Conservation (phyloP, 306 rosid species). For the Cyamopsis tetragonoloba region DNA sequence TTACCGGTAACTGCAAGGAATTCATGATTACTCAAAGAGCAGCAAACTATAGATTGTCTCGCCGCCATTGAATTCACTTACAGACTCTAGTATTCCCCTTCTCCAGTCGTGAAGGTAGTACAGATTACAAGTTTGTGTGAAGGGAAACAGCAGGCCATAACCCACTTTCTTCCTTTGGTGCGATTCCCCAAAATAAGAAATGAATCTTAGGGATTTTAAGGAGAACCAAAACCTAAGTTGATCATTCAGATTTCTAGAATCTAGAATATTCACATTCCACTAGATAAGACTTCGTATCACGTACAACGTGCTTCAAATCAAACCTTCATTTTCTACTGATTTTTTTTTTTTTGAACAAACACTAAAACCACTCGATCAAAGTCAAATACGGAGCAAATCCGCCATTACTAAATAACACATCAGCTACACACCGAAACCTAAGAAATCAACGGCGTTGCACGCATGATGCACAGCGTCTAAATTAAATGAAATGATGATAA, state of each 20-base stretch:
- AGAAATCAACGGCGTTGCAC: not conserved
- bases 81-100: not conserved
- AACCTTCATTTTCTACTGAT: not conserved
- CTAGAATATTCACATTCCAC: constrained; percentile 26
- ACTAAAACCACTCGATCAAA: constrained; percentile 20
- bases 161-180: not conserved
- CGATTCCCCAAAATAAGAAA: not conserved
- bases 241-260: constrained; percentile 15
- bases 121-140: not conserved
- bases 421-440: not conserved
- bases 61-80: not conserved
- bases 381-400: constrained; percentile 6
- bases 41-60: not conserved
- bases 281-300: not conserved
- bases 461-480: not conserved
- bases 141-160: not conserved
- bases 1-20: no score
- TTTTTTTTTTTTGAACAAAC: not conserved
- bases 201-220: not conserved
- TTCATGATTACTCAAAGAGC: no score
- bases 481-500: not conserved
- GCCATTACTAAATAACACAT: not conserved
- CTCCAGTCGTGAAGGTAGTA: not conserved
- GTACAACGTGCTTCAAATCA: constrained; percentile 16
- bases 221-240: not conserved